Conservation (phyloP, 179 eudicot species). For the Corrigiola litoralis region DNA sequence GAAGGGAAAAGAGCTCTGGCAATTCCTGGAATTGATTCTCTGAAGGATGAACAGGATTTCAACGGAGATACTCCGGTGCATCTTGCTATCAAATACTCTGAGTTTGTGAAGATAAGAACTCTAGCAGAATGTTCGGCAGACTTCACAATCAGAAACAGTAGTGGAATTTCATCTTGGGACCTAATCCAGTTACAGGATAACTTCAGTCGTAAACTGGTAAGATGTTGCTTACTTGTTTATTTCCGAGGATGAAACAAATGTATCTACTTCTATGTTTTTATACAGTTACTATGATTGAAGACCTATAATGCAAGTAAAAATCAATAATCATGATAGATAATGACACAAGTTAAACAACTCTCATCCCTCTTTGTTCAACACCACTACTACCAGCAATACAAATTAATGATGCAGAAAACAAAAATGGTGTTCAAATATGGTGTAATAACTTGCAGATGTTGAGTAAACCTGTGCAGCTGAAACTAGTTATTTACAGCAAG, state of each 20-base stretch:
- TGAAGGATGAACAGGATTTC: constrained; percentile 8
- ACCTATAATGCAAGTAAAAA: too few species aligned
- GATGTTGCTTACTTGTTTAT: neutral
- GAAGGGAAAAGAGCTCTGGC: neutral
- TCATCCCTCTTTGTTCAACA: too few species aligned
- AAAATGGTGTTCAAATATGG: too few species aligned
- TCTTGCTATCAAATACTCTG: neutral
- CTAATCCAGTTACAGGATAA: neutral
- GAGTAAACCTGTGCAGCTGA: too few species aligned
- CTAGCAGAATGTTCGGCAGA: constrained; percentile 6
- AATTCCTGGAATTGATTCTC: neutral
- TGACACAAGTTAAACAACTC: too few species aligned
- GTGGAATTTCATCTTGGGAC: constrained; percentile 3
- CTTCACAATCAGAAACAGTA: neutral
- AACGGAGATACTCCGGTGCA: neutral
- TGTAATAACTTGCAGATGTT: too few species aligned
- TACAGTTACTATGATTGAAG: too few species aligned
- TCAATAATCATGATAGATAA: too few species aligned
- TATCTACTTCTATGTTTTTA: neutral
- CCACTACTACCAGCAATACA: too few species aligned
- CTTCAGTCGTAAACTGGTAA: neutral
- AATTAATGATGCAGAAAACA: too few species aligned
- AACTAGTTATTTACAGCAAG: too few species aligned
- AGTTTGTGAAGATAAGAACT: neutral
- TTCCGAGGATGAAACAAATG: neutral